Base-by-base conservation (phyloP, 352 stramenopile genomes). In the Plasmopara muralis region DNA sequence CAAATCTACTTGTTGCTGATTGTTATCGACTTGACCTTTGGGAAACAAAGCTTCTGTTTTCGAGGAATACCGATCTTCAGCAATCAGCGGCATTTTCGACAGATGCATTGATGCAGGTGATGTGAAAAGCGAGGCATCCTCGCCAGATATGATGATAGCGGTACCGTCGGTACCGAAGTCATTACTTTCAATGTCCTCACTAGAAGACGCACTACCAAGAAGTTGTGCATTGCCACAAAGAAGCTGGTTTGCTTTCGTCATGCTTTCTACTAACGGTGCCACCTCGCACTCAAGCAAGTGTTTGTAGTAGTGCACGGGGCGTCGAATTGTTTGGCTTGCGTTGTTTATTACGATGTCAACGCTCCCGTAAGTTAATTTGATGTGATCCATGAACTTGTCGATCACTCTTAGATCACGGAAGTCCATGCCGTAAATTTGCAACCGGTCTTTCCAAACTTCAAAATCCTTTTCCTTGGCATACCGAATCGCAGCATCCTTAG, bases 331-430 rank as follows among this genome's bases (percentile, higher is more conserved):
- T 70, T 98, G 95, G 72, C 90, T 97, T 3, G 95, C 95, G 68
- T 98, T 98, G 70, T 98, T 98, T 55, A 98, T 88, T 33, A 98
- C 62, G 29, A 98, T 91, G 68, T 98, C 93, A 33, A 98, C 68
- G 9, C 83, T 73, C 13, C 70, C 68, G 43, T 85, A 77, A 8
- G 63, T 78, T 18, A 55, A 39, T 18, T 77, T 64, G 6, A 98
- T 64, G 66, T 93, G 91, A 40, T 90, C 72, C 68, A 93, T 95
- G 56, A 98, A 98, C 48, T 76, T 78, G 66, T 98, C 93, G 35
- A 98, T 72, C 31, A 91, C 88, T 4, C 83, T 87, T 8, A 98
- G 70, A 66, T 98, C 91, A 37, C 93, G 77, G 49, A 98, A 92
- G 70, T 98, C 93, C 60, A 98, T 83, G 45, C 92, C 95, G 63